Base-by-base conservation (phyloP, 768 basidiomycete genomes). In the Amanita pallidorosea region DNA sequence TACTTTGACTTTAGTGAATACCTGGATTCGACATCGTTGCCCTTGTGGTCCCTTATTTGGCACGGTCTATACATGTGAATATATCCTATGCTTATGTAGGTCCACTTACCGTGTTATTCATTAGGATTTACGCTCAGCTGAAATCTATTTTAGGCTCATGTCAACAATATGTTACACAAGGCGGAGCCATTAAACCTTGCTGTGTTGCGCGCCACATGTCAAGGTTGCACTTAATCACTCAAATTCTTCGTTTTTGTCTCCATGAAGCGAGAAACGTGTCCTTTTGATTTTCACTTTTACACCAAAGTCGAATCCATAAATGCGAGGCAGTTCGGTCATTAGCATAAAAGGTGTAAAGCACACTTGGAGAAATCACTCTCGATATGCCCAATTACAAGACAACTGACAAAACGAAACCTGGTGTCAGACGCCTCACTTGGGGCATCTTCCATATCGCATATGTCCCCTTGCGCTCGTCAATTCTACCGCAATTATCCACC, bases 361-460 rank as follows among this genome's bases (percentile, higher is more conserved):
- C 13, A 22, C 23, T 45, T 15, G 18, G 12, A 25, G 23, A 45
- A 31, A 18, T 47, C 35, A 35, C 4, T n/a, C 31, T 47, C 17
- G 33, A 35, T 22, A 47, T 47, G 45, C 31, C 45, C 20, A 7
- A 20, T 12, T 1, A 18, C 45, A 13, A 7, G 17, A 20, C 18
- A 3, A 47, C n/a, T 27, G 7, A 27, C 17, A 36, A 47, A n/a
- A 45, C 27, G 27, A 25, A 50, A 29, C 45, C 48, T 43, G 27
- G 41, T 20, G 53, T 67, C 29, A 54, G 53, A 18, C 61, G 56
- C 22, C 49, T 61, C n/a, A 55, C 58, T 13, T 63, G 64, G 65
- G 69, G 67, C 2, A 67, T 69, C 22, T 72, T 70, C 52, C 56
- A 60, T 17, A 52, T 70, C 40, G 67, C 64, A 7, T 68, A 65